Evolutionary conservation across 345 rosid species (phyloP).

Genomic region (Citrus sp.): DNA sequence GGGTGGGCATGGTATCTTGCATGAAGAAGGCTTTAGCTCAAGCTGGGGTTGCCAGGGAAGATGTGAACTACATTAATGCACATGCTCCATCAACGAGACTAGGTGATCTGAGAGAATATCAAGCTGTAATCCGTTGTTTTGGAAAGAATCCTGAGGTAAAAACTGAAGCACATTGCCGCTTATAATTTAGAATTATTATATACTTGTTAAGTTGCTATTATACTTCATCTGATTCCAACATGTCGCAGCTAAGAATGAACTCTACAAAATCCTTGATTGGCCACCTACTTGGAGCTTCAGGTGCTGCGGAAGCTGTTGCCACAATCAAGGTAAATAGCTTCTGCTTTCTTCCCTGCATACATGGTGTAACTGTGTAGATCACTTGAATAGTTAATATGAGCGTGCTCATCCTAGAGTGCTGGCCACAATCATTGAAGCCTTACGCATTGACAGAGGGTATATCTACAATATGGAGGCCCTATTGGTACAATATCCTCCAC

Average conservation of each 20-base stretch:
- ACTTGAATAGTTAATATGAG: not conserved
- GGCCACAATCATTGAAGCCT: too few species aligned
- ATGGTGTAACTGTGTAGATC: too few species aligned
- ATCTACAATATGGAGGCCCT: too few species aligned
- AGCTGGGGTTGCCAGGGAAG: slow-evolving; percentile 46
- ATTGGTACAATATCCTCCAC: too few species aligned
- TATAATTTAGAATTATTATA: too few species aligned
- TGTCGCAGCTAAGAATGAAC: slow-evolving; percentile 35
- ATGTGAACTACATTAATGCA: slow-evolving; percentile 57
- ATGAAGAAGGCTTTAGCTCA: slow-evolving; percentile 48
- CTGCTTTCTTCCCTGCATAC: not conserved
- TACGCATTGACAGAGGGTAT: too few species aligned
- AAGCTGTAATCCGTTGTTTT: slow-evolving; percentile 46
- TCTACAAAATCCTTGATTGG: slow-evolving; percentile 51
- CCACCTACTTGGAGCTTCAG: slow-evolving; percentile 45
- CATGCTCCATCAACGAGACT: slow-evolving; percentile 57
- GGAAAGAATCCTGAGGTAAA: slow-evolving; percentile 38
- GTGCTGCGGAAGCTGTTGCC: slow-evolving; percentile 44
- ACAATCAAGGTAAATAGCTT: slow-evolving; percentile 30
- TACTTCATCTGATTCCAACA: not conserved
- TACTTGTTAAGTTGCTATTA: not conserved
- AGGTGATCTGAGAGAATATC: slow-evolving; percentile 49
- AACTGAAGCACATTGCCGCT: not conserved
- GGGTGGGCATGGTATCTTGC: slow-evolving; percentile 45
- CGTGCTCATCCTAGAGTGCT: not conserved